Conservation (phyloP, 805 yeast genomes). For the Naumovozyma baii region DNA sequence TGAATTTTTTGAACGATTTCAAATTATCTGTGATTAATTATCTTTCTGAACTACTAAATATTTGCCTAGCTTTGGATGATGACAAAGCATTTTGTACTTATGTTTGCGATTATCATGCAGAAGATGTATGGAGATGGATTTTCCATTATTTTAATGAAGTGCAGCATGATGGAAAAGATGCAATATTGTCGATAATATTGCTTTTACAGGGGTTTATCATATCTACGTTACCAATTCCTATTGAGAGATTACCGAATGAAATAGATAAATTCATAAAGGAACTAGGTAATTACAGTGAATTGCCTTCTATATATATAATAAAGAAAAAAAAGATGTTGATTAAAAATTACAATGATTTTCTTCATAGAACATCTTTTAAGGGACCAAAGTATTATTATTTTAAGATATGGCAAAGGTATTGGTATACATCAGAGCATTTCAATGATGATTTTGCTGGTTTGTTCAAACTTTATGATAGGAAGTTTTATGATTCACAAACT, state of each 20-base stretch:
- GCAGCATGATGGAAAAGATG: background rate
- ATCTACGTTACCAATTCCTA: background rate
- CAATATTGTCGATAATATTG: constrained; percentile 1
- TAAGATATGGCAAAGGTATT: too few relatives aligned
- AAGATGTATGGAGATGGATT: constrained; percentile 19
- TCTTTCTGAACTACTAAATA: constrained; percentile 16
- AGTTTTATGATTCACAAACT: too few relatives aligned
- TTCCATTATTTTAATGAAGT: constrained; percentile 4
- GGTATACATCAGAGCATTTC: too few relatives aligned
- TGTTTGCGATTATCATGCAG: constrained; percentile 10
- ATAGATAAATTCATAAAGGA: background rate
- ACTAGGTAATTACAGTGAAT: background rate
- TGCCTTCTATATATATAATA: constrained; percentile 2
- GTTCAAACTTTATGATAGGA: too few relatives aligned
- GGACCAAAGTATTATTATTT: too few relatives aligned
- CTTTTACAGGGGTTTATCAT: constrained; percentile 15
- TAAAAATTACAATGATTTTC: too few relatives aligned
- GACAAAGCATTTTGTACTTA: constrained; percentile 14
- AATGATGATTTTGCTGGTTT: too few relatives aligned
- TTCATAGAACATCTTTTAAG: too few relatives aligned
- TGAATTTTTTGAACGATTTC: constrained; percentile 27
- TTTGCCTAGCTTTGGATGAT: constrained; percentile 12
- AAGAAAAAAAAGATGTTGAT: background rate
- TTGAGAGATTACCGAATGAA: background rate
- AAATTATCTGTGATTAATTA: constrained; percentile 3